Conservation (phyloP, 371 early-diverging fungal species). For the Mucor mucedo region DNA sequence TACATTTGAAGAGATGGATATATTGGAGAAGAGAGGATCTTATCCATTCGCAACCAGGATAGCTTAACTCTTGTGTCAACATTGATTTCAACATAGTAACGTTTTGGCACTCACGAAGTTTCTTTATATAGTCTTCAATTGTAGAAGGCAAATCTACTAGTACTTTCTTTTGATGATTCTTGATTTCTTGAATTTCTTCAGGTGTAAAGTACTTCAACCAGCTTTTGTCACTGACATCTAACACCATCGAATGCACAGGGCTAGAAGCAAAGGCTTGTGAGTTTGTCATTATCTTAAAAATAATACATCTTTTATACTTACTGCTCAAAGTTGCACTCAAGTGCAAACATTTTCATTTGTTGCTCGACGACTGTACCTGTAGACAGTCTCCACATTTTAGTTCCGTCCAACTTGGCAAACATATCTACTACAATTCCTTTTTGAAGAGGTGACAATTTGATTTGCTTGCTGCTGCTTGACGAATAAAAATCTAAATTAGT, state of each 20-base stretch:
- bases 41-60: slow-evolving; percentile 13
- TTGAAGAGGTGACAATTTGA: too few relatives aligned
- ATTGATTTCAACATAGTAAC: slow-evolving; percentile 12
- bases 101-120: too few relatives aligned
- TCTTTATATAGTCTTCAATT: slow-evolving; percentile 16
- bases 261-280: slow-evolving; percentile 16
- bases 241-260: slow-evolving; percentile 18
- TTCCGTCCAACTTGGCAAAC: slow-evolving; percentile 14
- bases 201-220: slow-evolving; percentile 21
- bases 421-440: too few relatives aligned
- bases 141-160: slow-evolving; percentile 7
- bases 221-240: slow-evolving; percentile 18
- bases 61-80: slow-evolving; percentile 18
- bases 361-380: slow-evolving; percentile 14
- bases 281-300: slow-evolving; percentile 20
- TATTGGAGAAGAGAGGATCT: slow-evolving; percentile 14
- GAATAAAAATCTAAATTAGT: too few relatives aligned
- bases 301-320: slow-evolving; percentile 14
- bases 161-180: slow-evolving; percentile 9
- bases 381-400: slow-evolving; percentile 16
- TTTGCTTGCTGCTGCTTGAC: too few relatives aligned
- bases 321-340: slow-evolving; percentile 20
- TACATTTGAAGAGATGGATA: slow-evolving; percentile 14
- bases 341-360: slow-evolving; percentile 19
- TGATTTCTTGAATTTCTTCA: slow-evolving; percentile 20